These are phyloP conservation scores for Pyrus hybrid DNA, from an alignment of 331 rosid genomes.

Conservation along the genomic window DNA sequence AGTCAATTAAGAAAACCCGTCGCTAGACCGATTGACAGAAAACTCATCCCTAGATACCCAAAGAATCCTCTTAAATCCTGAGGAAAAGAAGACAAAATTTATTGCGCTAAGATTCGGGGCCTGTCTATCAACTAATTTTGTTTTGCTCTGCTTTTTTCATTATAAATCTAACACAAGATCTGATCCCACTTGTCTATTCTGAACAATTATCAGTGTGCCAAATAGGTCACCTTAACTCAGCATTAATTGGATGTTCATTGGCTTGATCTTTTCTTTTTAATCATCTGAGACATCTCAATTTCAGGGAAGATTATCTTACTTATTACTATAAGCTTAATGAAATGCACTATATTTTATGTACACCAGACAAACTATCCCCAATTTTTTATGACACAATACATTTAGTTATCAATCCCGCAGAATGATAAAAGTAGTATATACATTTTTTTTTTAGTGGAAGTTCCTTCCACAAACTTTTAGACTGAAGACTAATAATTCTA, in stretches of 20 bases:
- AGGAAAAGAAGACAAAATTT: not conserved
- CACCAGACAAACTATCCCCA: not conserved
- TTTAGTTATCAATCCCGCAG: not conserved
- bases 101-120: not conserved
- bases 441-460: not conserved
- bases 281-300: not conserved
- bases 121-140: not conserved
- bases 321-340: no score
- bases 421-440: not conserved
- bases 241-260: not conserved
- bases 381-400: not conserved
- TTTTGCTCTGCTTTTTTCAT: not conserved
- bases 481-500: not conserved
- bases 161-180: not conserved
- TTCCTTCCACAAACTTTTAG: not conserved
- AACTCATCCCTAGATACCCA: not conserved
- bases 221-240: not conserved
- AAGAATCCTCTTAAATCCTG: not conserved
- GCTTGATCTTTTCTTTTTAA: not conserved
- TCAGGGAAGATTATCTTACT: not conserved
- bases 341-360: no score
- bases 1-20: conserved; percentile 4
- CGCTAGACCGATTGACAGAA: not conserved
- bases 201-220: not conserved
- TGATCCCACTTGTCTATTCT: not conserved